These are phyloP conservation scores for Didymella segeticola DNA, from an alignment of 2,329 filamentous ascomycete species.

Conservation along the genomic window DNA sequence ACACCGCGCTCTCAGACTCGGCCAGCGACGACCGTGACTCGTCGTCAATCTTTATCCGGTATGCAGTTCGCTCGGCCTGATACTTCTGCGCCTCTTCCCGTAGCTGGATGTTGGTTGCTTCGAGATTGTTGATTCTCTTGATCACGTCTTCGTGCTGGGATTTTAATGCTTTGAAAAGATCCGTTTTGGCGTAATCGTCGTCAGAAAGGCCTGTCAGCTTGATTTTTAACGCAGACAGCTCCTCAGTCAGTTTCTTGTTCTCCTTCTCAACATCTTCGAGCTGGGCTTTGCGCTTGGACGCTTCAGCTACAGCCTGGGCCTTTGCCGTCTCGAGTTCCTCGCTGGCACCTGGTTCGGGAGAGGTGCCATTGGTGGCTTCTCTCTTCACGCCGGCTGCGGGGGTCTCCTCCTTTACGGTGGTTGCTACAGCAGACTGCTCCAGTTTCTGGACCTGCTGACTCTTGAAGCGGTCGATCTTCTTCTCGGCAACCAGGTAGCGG, in stretches of 20 bases:
- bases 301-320: constrained; percentile 77
- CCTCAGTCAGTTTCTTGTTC: constrained; percentile 75
- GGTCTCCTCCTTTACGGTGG: constrained; percentile 43
- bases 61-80: constrained; percentile 83
- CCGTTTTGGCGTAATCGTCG: constrained; percentile 91
- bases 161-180: constrained; percentile 92
- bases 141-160: constrained; percentile 91
- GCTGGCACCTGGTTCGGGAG: constrained; percentile 60
- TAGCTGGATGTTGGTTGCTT: constrained; percentile 84
- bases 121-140: constrained; percentile 87
- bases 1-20: constrained; percentile 83
- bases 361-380: constrained; percentile 64
- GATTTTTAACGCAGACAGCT: constrained; percentile 75
- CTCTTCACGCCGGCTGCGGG: constrained; percentile 58
- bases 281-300: constrained; percentile 87
- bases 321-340: constrained; percentile 77
- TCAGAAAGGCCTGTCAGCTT: constrained; percentile 78
- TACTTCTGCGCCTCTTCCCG: constrained; percentile 85
- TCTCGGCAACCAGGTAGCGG: constrained; percentile 93
- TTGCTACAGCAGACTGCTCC: constrained; percentile 75
- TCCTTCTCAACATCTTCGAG: constrained; percentile 79
- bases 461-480: constrained; percentile 87
- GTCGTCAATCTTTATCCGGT: constrained; percentile 79
- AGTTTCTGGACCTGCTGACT: constrained; percentile 90
- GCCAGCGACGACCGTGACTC: constrained; percentile 75